Conservation (phyloP, 2,329 filamentous ascomycete genomes). For the Neocatenulostroma microsporum region DNA sequence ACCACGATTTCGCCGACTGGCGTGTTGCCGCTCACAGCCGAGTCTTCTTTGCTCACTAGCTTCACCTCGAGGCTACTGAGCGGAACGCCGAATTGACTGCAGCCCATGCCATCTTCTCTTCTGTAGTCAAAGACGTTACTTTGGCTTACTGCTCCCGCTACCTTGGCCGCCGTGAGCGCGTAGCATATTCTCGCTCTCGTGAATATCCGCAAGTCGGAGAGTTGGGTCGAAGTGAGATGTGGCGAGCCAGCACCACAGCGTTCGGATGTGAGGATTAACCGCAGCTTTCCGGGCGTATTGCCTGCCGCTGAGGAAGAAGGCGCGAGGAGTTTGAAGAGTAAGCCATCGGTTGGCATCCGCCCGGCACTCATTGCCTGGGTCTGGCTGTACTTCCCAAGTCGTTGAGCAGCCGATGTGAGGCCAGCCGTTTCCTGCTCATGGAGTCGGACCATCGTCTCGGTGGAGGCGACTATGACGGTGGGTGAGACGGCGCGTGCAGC, state of each 20-base stretch:
- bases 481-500: constrained; percentile 69
- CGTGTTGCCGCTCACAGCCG: constrained; percentile 56
- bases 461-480: constrained; percentile 72
- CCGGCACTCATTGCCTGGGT: constrained; percentile 64
- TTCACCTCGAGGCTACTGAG: constrained; percentile 72
- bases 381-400: constrained; percentile 63
- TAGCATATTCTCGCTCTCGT: constrained; percentile 75
- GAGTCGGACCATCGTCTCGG: constrained; percentile 61
- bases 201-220: constrained; percentile 77
- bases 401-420: constrained; percentile 53
- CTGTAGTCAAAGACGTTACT: constrained; percentile 85
- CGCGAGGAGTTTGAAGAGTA: constrained; percentile 56
- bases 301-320: constrained; percentile 50
- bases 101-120: constrained; percentile 36
- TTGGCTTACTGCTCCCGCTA: constrained; percentile 86
- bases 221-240: constrained; percentile 57
- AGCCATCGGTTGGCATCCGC: constrained; percentile 60
- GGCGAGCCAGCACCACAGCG: constrained; percentile 55
- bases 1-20: constrained; percentile 51
- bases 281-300: constrained; percentile 62
- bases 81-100: constrained; percentile 72
- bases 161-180: constrained; percentile 68
- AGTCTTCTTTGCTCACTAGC: constrained; percentile 24
- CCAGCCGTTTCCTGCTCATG: constrained; percentile 54
- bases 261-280: constrained; percentile 73